A percentile compares a stretch with the other conserved stretches of the same genome.
Evolutionary conservation across 371 early-diverging fungal genomes (phyloP).

Genomic region (Dichotomocladium elegans): DNA sequence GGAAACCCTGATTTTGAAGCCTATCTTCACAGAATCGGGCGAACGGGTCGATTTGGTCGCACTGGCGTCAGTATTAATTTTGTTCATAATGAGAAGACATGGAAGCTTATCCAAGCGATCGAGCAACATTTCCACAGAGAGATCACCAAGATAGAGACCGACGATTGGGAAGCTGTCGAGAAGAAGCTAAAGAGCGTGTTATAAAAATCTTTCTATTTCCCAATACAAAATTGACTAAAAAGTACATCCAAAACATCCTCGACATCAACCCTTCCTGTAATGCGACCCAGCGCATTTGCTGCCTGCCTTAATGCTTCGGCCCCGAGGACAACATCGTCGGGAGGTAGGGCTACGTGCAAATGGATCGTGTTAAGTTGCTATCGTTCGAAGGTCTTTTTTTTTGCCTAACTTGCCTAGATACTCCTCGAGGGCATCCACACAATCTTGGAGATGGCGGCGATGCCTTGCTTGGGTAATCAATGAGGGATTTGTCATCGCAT

Average conservation of each 20-base stretch:
- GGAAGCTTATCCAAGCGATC: constrained; percentile 72
- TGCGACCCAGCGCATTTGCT: constrained; percentile 65
- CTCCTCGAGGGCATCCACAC: constrained; percentile 46
- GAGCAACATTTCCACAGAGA: constrained; percentile 71
- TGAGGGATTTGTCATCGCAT: constrained; percentile 29
- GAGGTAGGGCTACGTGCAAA: constrained; percentile 22
- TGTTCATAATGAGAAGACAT: constrained; percentile 72
- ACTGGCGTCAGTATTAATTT: constrained; percentile 97
- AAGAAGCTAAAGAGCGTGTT: constrained; percentile 72
- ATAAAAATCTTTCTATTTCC: constrained; percentile 53
- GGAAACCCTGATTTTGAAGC: constrained; percentile 84
- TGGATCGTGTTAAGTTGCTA: neutral
- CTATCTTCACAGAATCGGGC: constrained; percentile 98
- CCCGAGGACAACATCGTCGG: constrained; percentile 59
- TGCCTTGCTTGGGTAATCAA: constrained; percentile 76
- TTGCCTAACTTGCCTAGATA: constrained; percentile 45
- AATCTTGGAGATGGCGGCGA: constrained; percentile 62
- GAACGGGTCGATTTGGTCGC: constrained; percentile 98
- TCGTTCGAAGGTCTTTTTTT: neutral
- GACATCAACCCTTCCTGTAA: constrained; percentile 73
- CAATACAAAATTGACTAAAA: constrained; percentile 82
- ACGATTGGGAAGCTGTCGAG: constrained; percentile 76
- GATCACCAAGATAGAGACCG: constrained; percentile 76
- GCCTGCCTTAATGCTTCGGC: constrained; percentile 80
- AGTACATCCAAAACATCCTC: constrained; percentile 77